Conservation (phyloP, 306 rosid genomes). For the Prunus armeniaca region DNA sequence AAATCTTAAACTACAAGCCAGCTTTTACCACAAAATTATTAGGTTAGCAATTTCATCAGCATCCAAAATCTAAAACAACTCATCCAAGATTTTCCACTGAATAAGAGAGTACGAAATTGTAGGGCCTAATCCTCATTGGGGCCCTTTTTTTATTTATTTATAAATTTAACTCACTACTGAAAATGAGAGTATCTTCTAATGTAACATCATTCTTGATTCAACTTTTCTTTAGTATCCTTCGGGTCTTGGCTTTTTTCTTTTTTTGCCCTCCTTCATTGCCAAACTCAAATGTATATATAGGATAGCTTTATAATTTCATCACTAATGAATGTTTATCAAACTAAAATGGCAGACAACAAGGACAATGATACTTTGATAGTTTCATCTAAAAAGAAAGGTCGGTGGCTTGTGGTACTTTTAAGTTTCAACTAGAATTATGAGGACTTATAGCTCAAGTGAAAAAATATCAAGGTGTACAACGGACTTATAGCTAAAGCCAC, state of each 20-base stretch:
- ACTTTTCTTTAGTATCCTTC: background rate
- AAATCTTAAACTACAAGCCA: background rate
- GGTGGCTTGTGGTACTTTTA: too few relatives aligned
- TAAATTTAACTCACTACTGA: background rate
- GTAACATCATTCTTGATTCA: slow-evolving; percentile 6
- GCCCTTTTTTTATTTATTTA: background rate
- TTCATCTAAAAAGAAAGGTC: slow-evolving; percentile 4
- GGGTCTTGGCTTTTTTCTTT: slow-evolving; percentile 3
- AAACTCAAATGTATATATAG: background rate
- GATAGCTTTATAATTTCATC: background rate
- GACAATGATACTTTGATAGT: background rate
- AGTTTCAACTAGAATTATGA: too few relatives aligned
- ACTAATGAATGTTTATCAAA: background rate
- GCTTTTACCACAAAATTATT: background rate
- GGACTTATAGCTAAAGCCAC: too few relatives aligned
- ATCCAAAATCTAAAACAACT: slow-evolving; percentile 8
- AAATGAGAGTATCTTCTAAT: background rate
- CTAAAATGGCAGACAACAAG: background rate
- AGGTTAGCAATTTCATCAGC: background rate
- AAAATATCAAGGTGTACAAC: too few relatives aligned
- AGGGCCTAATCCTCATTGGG: slow-evolving; percentile 6
- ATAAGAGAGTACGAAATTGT: background rate
- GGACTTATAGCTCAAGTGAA: too few relatives aligned
- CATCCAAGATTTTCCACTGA: slow-evolving; percentile 12
- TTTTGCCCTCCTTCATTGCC: background rate